Evolutionary conservation across 257 asterid genomes (phyloP).

Genomic region (Nyctanthes arbortristis): DNA sequence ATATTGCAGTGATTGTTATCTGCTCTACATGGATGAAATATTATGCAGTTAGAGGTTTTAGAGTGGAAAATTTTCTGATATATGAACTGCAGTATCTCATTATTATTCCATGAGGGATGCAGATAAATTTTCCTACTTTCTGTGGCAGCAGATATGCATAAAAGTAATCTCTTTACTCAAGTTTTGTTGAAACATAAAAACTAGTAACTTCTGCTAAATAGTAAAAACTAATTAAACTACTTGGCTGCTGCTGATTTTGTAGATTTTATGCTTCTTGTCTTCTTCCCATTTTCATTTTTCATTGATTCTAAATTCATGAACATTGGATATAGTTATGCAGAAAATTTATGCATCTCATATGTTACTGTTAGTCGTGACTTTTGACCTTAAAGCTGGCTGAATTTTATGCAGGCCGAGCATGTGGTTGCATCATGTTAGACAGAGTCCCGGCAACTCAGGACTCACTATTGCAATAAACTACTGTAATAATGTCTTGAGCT

Average conservation of each 20-base stretch:
- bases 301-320: neutral
- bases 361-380: neutral
- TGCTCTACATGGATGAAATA: neutral
- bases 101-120: neutral
- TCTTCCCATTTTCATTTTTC: neutral
- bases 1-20: neutral
- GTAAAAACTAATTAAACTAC: too few species aligned
- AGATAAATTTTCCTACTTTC: neutral
- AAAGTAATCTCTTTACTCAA: neutral
- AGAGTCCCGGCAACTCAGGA: constrained; percentile 61
- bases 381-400: neutral
- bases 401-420: constrained; percentile 83
- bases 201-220: too few species aligned
- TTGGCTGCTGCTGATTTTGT: neutral
- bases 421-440: constrained; percentile 97
- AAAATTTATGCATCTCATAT: neutral
- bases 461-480: constrained; percentile 84
- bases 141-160: neutral
- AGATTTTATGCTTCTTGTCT: neutral
- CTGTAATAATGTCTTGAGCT: constrained; percentile 40
- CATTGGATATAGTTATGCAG: neutral
- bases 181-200: neutral
- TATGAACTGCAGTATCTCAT: neutral
- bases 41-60: too few species aligned
- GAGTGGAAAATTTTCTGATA: neutral